Conservation (phyloP, 164 flowering plant genomes). For the Vitis rupestris region DNA sequence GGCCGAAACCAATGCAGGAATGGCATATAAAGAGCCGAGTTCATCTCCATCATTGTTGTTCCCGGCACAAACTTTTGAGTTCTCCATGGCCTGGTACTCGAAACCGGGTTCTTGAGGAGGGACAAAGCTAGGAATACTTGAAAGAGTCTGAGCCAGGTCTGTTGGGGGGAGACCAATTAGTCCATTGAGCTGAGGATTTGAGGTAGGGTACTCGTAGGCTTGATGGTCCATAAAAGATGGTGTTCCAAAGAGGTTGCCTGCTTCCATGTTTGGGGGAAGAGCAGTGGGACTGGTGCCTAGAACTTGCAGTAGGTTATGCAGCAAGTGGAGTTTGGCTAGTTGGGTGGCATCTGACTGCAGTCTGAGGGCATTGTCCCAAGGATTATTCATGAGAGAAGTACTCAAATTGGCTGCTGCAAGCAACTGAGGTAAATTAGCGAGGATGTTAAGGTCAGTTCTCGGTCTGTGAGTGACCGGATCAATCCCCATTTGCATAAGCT, state of each 20-base stretch:
- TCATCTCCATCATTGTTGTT: neutral
- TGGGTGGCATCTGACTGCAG: constrained; percentile 19
- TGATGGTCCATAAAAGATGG: neutral
- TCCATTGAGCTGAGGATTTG: constrained; percentile 7
- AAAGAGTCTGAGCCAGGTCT: neutral
- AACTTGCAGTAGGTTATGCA: constrained; percentile 23
- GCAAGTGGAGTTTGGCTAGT: constrained; percentile 27
- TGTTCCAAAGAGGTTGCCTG: constrained; percentile 5
- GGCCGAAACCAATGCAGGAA: constrained; percentile 22
- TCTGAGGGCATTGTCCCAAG: constrained; percentile 15
- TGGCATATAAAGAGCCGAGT: constrained; percentile 2
- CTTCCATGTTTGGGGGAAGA: constrained; percentile 1
- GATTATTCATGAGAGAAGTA: constrained; percentile 6
- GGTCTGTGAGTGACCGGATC: constrained; percentile 41
- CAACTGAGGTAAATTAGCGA: constrained; percentile 28
- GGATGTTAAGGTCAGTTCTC: constrained; percentile 21
- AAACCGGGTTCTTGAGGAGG: neutral
- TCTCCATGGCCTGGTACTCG: neutral
- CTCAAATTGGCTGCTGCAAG: constrained; percentile 17
- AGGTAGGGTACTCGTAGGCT: neutral
- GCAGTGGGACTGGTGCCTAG: neutral
- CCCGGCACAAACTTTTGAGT: neutral
- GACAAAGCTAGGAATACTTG: constrained; percentile 5
- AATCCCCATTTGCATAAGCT: constrained; percentile 37
- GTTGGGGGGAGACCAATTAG: neutral